Evolutionary conservation across 2,329 filamentous ascomycete genomes (phyloP), one percentile per base, ranked within the genome.

Genomic region (Microcyclosporella mali): DNA sequence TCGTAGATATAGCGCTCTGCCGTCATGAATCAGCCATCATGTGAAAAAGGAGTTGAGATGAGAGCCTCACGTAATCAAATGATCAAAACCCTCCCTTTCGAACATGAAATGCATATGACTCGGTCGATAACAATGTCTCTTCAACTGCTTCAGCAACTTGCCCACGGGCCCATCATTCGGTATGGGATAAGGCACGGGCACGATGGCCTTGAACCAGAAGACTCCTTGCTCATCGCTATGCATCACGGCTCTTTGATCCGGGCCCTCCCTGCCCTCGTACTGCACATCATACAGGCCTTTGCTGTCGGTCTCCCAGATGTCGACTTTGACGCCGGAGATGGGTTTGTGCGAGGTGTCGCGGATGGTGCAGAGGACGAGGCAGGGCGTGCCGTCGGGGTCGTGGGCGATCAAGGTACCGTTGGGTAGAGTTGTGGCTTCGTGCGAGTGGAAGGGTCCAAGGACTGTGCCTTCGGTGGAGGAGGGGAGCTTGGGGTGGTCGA

Each of bases 31-130:
- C 40, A 58, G 45, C 37, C 21, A n/a, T n/a, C n/a, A n/a, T n/a
- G n/a, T n/a, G n/a, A n/a, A n/a, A n/a, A n/a, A n/a, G n/a, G n/a
- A 16, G 16, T 3, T 2, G 10, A n/a, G 16, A 1, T 31, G 6
- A 12, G 11, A 17, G 8, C 80, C 81, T 51, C 71, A 89, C 85
- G 87, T 94, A 59, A 92, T 83, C 56, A 94, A 66, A 61, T 83
- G 78, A 69, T 94, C 87, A 68, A 78, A 88, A 0, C 85, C 84
- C 27, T 73, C 65, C 70, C 87, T 88, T 60, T 82, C 79, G 67
- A 94, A 88, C 85, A 94, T 92, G 57, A 92, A 92, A 64, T 92
- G 86, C 72, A 90, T 77, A 64, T 92, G 86, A 15, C 81, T 78
- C 1, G 86, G 87, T 40, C 87, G 69, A 69, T 80, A 89, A 43